phyloP scores from a whole-genome alignment of 371 early-diverging fungal species.

The Capillidium rhysosporum region DNA sequence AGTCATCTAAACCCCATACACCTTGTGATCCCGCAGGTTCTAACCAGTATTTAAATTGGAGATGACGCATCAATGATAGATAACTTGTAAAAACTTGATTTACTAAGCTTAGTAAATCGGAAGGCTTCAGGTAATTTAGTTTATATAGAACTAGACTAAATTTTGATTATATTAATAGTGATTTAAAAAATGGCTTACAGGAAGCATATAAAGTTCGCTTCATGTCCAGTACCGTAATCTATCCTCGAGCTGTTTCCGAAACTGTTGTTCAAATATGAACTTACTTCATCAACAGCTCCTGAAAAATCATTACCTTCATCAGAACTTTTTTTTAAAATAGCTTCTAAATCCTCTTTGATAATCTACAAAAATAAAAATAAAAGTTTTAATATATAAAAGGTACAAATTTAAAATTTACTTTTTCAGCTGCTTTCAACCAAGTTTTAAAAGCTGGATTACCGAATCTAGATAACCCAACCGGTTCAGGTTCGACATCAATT shows the following conservation, averaged over 20 bases:
- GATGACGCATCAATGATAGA: constrained; percentile 61
- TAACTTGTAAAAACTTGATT: constrained; percentile 73
- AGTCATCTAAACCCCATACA: constrained; percentile 98
- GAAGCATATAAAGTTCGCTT: constrained; percentile 88
- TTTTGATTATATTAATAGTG: neutral
- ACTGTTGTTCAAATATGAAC: constrained; percentile 59
- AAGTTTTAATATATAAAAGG: neutral
- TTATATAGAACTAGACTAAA: constrained; percentile 55
- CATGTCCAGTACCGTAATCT: constrained; percentile 99
- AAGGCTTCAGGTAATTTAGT: constrained; percentile 30
- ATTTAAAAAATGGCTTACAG: constrained; percentile 26
- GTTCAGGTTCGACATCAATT: constrained; percentile 22
- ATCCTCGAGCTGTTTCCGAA: constrained; percentile 94
- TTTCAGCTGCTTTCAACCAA: constrained; percentile 44
- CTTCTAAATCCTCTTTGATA: neutral
- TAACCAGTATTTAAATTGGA: constrained; percentile 86
- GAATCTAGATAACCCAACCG: constrained; percentile 60
- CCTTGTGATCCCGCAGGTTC: constrained; percentile 99
- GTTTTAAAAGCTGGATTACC: constrained; percentile 81
- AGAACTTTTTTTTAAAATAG: neutral
- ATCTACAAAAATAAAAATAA: neutral
- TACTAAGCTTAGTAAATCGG: constrained; percentile 54
- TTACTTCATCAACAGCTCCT: constrained; percentile 34
- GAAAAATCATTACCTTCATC: constrained; percentile 12
- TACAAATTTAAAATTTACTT: constrained; percentile 16